Evolutionary conservation across 352 stramenopile genomes (phyloP).

Genomic region (Phytophthora capsici): DNA sequence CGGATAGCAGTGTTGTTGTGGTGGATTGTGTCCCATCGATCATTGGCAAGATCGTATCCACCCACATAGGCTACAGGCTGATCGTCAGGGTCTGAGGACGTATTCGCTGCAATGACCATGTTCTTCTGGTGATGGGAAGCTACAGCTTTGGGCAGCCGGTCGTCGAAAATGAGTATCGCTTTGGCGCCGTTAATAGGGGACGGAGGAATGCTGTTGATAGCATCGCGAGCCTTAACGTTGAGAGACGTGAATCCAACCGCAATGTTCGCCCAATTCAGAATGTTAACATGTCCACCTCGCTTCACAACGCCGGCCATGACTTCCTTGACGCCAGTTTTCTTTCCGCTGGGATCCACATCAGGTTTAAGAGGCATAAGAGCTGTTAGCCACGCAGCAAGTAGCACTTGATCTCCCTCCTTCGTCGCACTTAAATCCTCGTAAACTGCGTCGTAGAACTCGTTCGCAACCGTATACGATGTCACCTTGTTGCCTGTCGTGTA

Average conservation of each 20-base stretch:
- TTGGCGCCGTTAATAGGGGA: constrained; percentile 26
- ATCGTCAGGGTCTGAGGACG: not conserved
- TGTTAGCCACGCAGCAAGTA: constrained; percentile 54
- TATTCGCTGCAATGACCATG: constrained; percentile 34
- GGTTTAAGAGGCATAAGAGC: constrained; percentile 54
- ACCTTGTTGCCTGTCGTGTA: constrained; percentile 51
- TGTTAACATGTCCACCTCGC: constrained; percentile 44
- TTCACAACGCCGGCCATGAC: constrained; percentile 39
- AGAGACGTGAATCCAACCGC: constrained; percentile 39
- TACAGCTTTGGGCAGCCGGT: constrained; percentile 41
- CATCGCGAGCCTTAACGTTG: constrained; percentile 42
- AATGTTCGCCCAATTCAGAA: constrained; percentile 64
- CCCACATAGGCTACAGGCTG: constrained; percentile 50
- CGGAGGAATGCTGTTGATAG: constrained; percentile 43
- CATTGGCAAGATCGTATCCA: constrained; percentile 52
- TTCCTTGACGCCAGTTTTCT: constrained; percentile 38
- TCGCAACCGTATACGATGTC: constrained; percentile 41
- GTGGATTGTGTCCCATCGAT: constrained; percentile 65
- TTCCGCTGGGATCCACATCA: constrained; percentile 19
- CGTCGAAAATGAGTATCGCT: constrained; percentile 53
- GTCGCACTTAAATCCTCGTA: constrained; percentile 45
- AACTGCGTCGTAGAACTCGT: constrained; percentile 50
- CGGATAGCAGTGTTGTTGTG: constrained; percentile 55
- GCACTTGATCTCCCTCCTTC: constrained; percentile 30
- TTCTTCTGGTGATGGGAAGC: constrained; percentile 63